Percentiles rank a stretch among this genome's conserved stretches.
Conservation (phyloP, 2,329 filamentous ascomycete genomes). For the Colletotrichum noveboracense region DNA sequence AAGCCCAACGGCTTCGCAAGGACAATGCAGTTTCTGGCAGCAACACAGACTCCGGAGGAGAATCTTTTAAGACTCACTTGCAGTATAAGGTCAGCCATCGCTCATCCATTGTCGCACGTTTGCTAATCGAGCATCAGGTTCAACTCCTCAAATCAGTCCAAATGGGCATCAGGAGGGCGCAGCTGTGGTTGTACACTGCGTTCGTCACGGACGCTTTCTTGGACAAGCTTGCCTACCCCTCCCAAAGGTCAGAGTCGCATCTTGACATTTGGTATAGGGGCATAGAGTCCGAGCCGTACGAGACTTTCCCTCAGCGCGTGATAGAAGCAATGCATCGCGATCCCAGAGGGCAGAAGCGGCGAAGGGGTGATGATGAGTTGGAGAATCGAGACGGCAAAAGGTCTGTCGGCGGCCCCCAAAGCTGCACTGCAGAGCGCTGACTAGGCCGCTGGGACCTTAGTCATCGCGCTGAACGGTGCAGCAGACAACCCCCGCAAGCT, state of each 20-base stretch:
- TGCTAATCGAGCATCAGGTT: fast-evolving
- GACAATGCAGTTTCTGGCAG: not conserved
- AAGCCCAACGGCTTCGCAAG: not conserved
- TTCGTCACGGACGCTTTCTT: not conserved
- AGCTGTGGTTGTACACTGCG: not conserved
- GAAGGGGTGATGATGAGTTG: not conserved
- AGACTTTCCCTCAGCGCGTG: not conserved
- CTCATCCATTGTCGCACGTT: fast-evolving
- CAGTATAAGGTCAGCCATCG: fast-evolving
- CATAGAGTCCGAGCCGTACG: not conserved
- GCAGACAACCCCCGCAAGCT: not conserved
- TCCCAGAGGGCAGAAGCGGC: not conserved
- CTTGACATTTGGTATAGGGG: not conserved
- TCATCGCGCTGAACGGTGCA: not conserved
- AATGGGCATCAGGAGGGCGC: not conserved
- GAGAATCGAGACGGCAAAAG: not conserved
- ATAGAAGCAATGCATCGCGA: not conserved
- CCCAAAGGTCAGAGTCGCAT: not conserved
- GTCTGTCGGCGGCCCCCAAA: not conserved
- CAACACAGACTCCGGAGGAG: not conserved
- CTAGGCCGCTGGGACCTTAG: not conserved
- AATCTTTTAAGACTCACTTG: fast-evolving
- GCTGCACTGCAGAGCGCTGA: not conserved
- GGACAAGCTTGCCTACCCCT: not conserved
- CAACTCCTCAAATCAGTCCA: fast-evolving